Conservation (phyloP, 805 yeast genomes). For the Wickerhamiella nectarea region DNA sequence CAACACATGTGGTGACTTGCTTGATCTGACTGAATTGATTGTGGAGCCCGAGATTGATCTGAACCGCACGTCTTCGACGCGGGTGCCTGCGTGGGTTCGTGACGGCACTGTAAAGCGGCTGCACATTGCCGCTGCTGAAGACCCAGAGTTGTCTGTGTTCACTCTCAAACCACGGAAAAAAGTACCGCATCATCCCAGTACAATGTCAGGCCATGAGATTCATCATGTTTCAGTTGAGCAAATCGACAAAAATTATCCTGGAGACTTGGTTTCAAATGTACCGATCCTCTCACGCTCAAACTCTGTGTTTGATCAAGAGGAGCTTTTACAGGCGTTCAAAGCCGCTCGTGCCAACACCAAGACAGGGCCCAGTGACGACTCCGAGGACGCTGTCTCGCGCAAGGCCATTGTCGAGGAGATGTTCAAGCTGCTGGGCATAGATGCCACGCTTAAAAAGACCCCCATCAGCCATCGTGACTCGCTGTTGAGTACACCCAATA, state of each 20-base stretch:
- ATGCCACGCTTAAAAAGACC: slow-evolving; percentile 6
- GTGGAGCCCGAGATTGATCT: slow-evolving; percentile 58
- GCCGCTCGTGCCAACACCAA: not conserved
- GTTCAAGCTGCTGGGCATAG: slow-evolving; percentile 17
- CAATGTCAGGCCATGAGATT: not conserved
- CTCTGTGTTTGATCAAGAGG: slow-evolving; percentile 8
- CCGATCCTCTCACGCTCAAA: slow-evolving; percentile 33
- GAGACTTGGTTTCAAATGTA: slow-evolving; percentile 71
- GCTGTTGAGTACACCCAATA: slow-evolving; percentile 16
- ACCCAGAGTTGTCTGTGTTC: slow-evolving; percentile 10
- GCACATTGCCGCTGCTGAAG: slow-evolving; percentile 16
- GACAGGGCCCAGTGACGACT: slow-evolving; percentile 4
- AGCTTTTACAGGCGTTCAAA: not conserved
- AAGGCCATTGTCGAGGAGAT: slow-evolving; percentile 17
- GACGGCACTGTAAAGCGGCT: slow-evolving; percentile 41
- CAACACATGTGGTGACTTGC: slow-evolving; percentile 74
- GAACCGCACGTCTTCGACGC: slow-evolving; percentile 36
- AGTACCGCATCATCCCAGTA: not conserved
- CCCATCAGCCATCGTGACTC: not conserved
- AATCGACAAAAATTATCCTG: slow-evolving; percentile 42
- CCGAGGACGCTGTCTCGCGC: slow-evolving; percentile 16
- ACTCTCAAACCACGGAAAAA: slow-evolving; percentile 14
- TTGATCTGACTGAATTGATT: slow-evolving; percentile 73
- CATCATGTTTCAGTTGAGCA: slow-evolving; percentile 11
- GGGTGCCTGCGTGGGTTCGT: slow-evolving; percentile 51